phyloP scores from a whole-genome alignment of 768 basidiomycete genomes.

The Trichaptum fuscoviolaceum region DNA sequence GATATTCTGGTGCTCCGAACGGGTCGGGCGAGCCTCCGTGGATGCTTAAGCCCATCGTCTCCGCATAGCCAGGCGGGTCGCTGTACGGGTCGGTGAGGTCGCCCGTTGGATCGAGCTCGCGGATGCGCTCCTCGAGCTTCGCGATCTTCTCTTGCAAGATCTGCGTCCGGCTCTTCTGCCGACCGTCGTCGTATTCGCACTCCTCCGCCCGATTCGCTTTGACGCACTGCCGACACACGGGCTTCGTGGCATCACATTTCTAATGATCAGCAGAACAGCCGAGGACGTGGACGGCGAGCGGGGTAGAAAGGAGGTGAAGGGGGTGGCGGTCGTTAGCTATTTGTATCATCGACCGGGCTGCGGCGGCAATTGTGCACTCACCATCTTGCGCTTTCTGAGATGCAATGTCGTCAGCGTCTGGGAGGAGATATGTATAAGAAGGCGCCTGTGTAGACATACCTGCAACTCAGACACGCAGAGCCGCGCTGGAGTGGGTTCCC shows the following conservation, averaged over 20 bases:
- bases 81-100: neutral
- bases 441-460: constrained; percentile 27
- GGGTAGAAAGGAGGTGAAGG: neutral
- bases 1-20: neutral
- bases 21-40: neutral
- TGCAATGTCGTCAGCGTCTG: neutral
- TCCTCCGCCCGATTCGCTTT: constrained; percentile 47
- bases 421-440: constrained; percentile 8
- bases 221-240: constrained; percentile 50
- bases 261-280: constrained; percentile 19
- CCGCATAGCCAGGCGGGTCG: neutral
- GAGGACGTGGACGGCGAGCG: too few species aligned
- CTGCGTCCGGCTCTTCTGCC: constrained; percentile 54
- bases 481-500: constrained; percentile 31
- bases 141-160: constrained; percentile 51
- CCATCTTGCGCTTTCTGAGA: constrained; percentile 39
- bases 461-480: constrained; percentile 39
- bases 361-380: constrained; percentile 18
- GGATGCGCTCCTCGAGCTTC: constrained; percentile 46
- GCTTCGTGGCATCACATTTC: constrained; percentile 59
- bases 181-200: constrained; percentile 57
- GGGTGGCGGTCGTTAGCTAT: neutral
- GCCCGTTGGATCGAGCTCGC: constrained; percentile 38
- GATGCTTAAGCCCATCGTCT: neutral
- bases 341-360: neutral